Evolutionary conservation across 2,329 filamentous ascomycete genomes (phyloP).

Genomic region (Lecanicillium sp.): DNA sequence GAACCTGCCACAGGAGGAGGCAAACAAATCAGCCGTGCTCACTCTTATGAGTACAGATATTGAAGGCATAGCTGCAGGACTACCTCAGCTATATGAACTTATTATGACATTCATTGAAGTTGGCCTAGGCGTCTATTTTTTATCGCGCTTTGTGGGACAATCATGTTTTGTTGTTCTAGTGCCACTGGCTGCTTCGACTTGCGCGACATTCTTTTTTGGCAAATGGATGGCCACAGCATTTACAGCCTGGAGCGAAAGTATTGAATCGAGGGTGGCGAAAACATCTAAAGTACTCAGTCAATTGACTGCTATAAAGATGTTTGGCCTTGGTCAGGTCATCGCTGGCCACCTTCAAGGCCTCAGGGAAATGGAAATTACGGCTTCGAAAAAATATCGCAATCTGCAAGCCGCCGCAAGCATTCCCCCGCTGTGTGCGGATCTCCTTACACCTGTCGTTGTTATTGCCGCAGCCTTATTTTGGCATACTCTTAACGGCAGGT

Average conservation of each 20-base stretch:
- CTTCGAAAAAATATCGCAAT: neutral
- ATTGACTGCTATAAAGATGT: neutral
- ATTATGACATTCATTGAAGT: neutral
- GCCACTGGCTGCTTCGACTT: neutral
- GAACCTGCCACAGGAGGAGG: slow-evolving; percentile 21
- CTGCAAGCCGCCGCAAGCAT: too few species aligned
- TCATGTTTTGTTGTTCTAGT: neutral
- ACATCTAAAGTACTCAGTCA: neutral
- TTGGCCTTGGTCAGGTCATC: neutral
- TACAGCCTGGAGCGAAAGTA: neutral
- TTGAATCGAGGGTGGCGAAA: neutral
- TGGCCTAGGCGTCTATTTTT: neutral
- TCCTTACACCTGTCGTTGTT: neutral
- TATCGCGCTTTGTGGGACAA: neutral
- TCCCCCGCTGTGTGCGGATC: neutral
- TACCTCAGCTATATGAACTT: neutral
- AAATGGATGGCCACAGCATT: neutral
- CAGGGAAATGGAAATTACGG: neutral
- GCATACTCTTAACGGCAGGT: neutral
- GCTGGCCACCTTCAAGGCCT: neutral
- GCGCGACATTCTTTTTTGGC: neutral
- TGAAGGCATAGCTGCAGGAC: neutral
- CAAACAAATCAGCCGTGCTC: slow-evolving; percentile 21
- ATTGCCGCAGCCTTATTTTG: neutral
- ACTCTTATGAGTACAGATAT: slow-evolving; percentile 1